A percentile compares a stretch with the other conserved stretches of the same genome.
Evolutionary conservation across 306 rosid genomes (phyloP).

Genomic region (Cucurbita pepo): DNA sequence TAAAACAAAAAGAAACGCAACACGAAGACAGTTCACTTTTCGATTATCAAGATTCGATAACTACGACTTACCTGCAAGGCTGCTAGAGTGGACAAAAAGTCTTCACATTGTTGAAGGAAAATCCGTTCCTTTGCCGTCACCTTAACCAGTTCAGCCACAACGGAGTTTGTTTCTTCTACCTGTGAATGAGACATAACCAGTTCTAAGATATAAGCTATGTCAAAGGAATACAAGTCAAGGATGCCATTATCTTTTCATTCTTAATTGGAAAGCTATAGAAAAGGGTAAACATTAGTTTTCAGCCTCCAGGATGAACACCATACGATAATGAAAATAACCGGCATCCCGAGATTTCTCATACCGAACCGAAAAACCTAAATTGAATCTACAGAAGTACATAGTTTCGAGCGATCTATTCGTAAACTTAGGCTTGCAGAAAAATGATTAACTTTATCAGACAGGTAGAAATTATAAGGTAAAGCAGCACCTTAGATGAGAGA

Average conservation of each 20-base stretch:
- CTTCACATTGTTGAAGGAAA: constrained; percentile 11
- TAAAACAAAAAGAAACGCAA: background rate
- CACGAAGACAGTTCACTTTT: background rate
- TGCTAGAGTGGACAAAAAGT: constrained; percentile 10
- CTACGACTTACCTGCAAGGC: constrained; percentile 7
- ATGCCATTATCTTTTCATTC: background rate
- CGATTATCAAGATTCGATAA: background rate
- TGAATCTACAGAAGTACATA: background rate
- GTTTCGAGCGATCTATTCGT: background rate
- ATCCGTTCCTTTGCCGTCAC: constrained; percentile 11
- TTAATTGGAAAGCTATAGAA: background rate
- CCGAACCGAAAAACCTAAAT: background rate
- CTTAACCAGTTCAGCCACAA: constrained; percentile 13
- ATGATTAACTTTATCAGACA: background rate
- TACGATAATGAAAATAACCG: background rate
- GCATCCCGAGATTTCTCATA: background rate
- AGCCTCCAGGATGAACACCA: background rate
- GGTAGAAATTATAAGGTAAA: background rate
- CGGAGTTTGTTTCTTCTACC: constrained; percentile 15
- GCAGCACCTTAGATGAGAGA: constrained; percentile 68
- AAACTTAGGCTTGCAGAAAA: background rate
- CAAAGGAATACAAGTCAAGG: background rate
- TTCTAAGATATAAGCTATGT: background rate
- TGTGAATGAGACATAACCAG: background rate
- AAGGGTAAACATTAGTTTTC: background rate